Percentiles rank a stretch among this genome's conserved stretches.
phyloP scores from a whole-genome alignment of 306 rosid species.

The Sphenostylis stenocarpa region DNA sequence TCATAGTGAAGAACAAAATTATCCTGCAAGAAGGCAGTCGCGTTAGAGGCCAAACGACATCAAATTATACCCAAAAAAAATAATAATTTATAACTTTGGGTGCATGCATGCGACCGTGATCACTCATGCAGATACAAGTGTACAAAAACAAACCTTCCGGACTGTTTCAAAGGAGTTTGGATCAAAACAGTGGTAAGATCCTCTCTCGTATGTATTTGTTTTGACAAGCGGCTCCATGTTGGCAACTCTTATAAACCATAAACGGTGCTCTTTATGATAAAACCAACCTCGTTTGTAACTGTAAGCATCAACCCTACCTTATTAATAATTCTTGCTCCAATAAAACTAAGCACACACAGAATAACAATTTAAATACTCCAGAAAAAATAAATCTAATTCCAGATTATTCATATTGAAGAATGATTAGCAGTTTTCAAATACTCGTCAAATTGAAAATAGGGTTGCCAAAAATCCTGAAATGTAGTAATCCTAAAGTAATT shows the following conservation, averaged over 20 bases:
- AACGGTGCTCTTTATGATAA: slow-evolving; percentile 81
- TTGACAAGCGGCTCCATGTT: slow-evolving; percentile 86
- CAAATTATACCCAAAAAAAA: not conserved
- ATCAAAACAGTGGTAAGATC: slow-evolving; percentile 87
- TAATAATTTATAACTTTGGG: not conserved
- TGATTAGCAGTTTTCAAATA: not conserved
- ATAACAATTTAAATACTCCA: not conserved
- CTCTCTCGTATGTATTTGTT: slow-evolving; percentile 76
- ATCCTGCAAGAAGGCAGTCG: slow-evolving; percentile 63
- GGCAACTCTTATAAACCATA: slow-evolving; percentile 72
- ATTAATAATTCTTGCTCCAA: slow-evolving; percentile 9
- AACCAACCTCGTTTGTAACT: slow-evolving; percentile 81
- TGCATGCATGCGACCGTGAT: not conserved
- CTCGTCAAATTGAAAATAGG: not conserved
- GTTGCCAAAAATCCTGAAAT: not conserved
- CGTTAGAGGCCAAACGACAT: not conserved
- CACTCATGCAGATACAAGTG: not conserved
- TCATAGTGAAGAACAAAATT: slow-evolving; percentile 78
- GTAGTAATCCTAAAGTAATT: not conserved
- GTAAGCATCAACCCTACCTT: slow-evolving; percentile 29
- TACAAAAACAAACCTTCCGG: slow-evolving; percentile 72
- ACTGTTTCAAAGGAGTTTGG: slow-evolving; percentile 75
- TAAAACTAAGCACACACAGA: not conserved
- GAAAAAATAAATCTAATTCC: not conserved
- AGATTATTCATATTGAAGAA: not conserved